Percentiles rank a stretch among this genome's conserved stretches.
phyloP scores from a whole-genome alignment of 495 filamentous ascomycete species.

The Sporormia fimetaria region DNA sequence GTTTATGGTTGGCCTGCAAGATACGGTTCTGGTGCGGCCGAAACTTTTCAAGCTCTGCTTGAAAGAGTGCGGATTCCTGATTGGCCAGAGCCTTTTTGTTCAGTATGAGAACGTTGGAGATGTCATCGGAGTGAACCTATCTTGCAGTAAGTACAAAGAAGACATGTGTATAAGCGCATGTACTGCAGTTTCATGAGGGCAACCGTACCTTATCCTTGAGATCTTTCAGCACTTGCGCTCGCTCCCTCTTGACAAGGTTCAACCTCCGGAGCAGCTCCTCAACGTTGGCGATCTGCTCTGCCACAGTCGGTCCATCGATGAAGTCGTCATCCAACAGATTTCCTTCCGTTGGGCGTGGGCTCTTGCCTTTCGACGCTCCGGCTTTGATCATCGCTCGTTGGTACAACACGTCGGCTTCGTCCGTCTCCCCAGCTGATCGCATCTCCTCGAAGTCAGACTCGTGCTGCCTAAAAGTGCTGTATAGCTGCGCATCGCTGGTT shows the following conservation, averaged over 20 bases:
- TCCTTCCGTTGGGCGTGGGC: conserved; percentile 52
- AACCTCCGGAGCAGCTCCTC: conserved; percentile 87
- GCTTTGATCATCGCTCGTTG: conserved; percentile 69
- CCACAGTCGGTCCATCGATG: conserved; percentile 59
- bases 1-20: conserved; percentile 86
- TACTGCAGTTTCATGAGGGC: not conserved
- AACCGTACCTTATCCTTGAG: conserved; percentile 80
- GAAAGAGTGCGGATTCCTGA: conserved; percentile 82
- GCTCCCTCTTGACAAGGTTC: conserved; percentile 81
- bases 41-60: conserved; percentile 92
- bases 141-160: conserved; percentile 4
- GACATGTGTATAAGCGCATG: not conserved
- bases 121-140: conserved; percentile 90
- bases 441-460: conserved; percentile 90
- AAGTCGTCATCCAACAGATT: conserved; percentile 83
- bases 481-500: conserved; percentile 76
- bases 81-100: conserved; percentile 91
- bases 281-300: conserved; percentile 78
- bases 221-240: conserved; percentile 86
- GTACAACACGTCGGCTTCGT: conserved; percentile 81
- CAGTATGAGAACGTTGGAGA: conserved; percentile 88
- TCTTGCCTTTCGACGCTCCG: conserved; percentile 50
- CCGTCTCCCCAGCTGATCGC: conserved; percentile 75
- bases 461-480: conserved; percentile 69
- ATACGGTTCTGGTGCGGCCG: conserved; percentile 83